Conservation (phyloP, 2,329 filamentous ascomycete genomes). For the Gyromitra esculenta region DNA sequence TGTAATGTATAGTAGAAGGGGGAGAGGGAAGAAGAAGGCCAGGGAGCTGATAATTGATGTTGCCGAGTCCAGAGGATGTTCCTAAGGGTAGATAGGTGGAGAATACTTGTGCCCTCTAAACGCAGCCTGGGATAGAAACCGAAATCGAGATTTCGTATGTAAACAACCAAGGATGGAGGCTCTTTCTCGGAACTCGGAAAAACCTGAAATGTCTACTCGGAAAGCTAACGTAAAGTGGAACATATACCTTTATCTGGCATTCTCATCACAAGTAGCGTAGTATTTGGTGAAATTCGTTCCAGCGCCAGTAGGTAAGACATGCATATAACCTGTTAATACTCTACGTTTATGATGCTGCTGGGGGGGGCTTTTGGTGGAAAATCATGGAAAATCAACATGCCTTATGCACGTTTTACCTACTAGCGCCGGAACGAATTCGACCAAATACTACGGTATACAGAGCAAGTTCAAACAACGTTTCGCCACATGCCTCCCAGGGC, state of each 20-base stretch:
- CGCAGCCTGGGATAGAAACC: background rate
- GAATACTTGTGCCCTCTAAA: background rate
- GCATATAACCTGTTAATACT: no score
- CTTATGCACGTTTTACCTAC: no score
- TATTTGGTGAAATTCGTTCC: no score
- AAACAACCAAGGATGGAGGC: background rate
- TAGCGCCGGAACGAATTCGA: no score
- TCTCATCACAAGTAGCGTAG: no score
- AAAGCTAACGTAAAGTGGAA: background rate
- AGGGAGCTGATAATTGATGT: background rate
- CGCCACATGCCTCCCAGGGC: background rate
- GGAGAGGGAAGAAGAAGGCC: background rate
- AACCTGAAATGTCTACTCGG: background rate
- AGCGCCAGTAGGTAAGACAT: no score
- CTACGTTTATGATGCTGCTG: no score
- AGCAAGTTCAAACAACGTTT: background rate
- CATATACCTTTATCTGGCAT: background rate
- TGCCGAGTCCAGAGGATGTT: background rate
- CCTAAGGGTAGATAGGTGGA: background rate
- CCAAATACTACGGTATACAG: no score
- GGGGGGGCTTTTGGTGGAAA: no score
- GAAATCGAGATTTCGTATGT: background rate
- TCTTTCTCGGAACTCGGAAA: conserved; percentile 2
- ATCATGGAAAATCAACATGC: no score
- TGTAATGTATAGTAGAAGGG: background rate